These are phyloP conservation scores for Termitomyces titanicus DNA, from an alignment of 768 basidiomycete genomes.

Conservation along the genomic window DNA sequence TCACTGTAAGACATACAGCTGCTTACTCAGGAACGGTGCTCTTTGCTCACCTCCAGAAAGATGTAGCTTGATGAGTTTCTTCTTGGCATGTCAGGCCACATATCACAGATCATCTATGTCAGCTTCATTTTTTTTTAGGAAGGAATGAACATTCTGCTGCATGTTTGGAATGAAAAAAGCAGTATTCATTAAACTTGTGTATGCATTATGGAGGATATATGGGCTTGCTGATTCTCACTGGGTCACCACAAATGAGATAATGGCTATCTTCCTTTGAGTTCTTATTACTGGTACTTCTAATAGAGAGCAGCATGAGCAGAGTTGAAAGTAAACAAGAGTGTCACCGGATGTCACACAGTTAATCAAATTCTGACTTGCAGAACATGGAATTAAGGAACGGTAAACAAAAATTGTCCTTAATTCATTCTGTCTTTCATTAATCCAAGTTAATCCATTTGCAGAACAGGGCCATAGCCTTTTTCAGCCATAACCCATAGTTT, in stretches of 20 bases:
- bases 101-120: not conserved
- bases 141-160: not conserved
- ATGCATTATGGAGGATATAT: not conserved
- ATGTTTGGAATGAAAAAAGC: not conserved
- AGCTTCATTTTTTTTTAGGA: not conserved
- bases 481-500: too few species aligned
- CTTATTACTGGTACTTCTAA: not conserved
- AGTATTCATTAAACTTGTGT: not conserved
- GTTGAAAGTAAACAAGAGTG: too few species aligned
- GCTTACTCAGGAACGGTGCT: not conserved
- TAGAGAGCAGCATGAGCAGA: not conserved
- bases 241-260: not conserved
- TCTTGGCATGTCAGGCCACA: not conserved
- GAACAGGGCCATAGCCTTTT: too few species aligned
- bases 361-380: too few species aligned
- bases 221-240: not conserved
- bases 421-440: too few species aligned
- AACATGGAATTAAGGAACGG: too few species aligned
- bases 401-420: too few species aligned
- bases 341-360: too few species aligned
- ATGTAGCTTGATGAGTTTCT: not conserved
- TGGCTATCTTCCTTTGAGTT: not conserved
- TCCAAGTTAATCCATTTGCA: too few species aligned
- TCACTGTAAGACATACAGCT: not conserved
- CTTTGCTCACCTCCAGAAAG: not conserved